Evolutionary conservation across 139 green algal genomes (phyloP), one percentile per base, ranked within the genome.

Genomic region (Chlamydomonas sphaeroides): DNA sequence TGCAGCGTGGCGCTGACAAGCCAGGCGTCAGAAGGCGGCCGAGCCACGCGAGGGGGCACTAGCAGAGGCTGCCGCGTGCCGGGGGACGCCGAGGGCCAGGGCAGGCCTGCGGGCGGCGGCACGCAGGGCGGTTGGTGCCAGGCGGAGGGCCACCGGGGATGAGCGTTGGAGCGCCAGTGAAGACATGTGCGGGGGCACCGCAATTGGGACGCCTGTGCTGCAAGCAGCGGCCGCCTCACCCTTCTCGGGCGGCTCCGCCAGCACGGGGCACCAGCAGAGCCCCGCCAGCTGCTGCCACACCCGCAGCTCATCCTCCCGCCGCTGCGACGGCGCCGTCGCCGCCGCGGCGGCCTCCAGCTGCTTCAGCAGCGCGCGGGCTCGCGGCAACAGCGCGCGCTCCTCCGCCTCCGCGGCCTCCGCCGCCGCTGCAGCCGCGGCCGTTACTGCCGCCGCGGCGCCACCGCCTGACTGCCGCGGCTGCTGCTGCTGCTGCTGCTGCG

Each of bases 261-360:
- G 36, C 68, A 95, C 88, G 45, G 90, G 90, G 79, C 90, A 95
- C 93, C 93, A 96, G 1, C 68, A 45, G 18, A 94, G 73, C 3
- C 67, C 82, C 45, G 69, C 32, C 21, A 96, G 80, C 26, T 68
- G 26, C 25, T 33, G 36, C 90, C 91, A 95, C 26, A 89, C 41
- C 7, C 67, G 49, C 62, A 51, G 59, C 10, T 89, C 80, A 25
- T 70, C 30, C 65, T 62, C 53, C 10, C 65, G 15, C 33, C 26
- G 51, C 17, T 15, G 35, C 49, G 48, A 17, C 41, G 42, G 41
- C 25, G 56, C 18, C 18, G 51, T 41, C 68, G 57, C 39, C n/a
- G 21, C 68, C 41, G 49, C 79, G 68, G 53, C 59, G 4, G 25
- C 4, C 63, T 84, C 78, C 48, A 84, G 78, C 30, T 68, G 41